Conservation (phyloP, 345 rosid species). For the Eucalyptus marginata region DNA sequence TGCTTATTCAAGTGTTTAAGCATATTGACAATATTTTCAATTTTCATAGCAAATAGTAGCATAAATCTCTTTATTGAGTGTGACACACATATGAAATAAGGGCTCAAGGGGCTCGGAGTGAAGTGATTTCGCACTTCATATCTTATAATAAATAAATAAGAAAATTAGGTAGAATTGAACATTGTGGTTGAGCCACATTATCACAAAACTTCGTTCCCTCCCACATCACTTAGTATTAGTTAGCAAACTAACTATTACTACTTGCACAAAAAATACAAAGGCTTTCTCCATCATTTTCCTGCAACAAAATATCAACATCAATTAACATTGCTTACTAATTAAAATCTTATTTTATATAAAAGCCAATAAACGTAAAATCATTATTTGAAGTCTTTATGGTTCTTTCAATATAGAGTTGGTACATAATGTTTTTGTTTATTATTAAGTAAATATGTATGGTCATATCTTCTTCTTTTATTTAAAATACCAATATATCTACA, state of each 20-base stretch:
- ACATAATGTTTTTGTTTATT: too few species aligned
- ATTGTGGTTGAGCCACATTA: not conserved
- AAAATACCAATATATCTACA: not conserved
- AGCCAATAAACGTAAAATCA: too few species aligned
- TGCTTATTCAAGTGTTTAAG: not conserved
- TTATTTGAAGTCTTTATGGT: not conserved
- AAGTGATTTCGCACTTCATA: not conserved
- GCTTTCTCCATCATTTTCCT: too few species aligned
- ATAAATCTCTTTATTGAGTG: not conserved
- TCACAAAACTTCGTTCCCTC: not conserved
- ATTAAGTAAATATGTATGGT: too few species aligned
- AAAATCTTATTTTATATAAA: too few species aligned
- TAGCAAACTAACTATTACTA: too few species aligned
- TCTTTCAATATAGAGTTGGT: not conserved
- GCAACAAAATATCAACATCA: too few species aligned
- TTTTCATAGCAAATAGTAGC: not conserved
- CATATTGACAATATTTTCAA: not conserved
- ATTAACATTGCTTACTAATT: too few species aligned
- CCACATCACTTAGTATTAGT: not conserved
- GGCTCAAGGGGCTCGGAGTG: not conserved
- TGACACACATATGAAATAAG: not conserved
- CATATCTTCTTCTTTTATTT: not conserved
- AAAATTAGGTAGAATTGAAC: not conserved
- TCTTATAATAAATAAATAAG: not conserved
- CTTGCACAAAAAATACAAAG: too few species aligned